Evolutionary conservation across 208 protist species (phyloP), one percentile per base, ranked within the genome.

Genomic region (Phytomonas francai): DNA sequence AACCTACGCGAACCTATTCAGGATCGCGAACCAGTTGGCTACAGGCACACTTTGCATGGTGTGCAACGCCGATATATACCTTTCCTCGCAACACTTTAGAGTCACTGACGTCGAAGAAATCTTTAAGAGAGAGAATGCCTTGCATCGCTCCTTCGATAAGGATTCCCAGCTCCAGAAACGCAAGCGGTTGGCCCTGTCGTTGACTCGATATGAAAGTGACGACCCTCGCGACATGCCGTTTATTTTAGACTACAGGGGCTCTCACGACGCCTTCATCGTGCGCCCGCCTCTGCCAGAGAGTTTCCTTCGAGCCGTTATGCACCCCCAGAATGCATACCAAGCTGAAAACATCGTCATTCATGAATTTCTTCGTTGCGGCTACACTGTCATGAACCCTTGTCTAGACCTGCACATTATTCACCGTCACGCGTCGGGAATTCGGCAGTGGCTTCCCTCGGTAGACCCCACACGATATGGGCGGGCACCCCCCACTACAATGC

Each of bases 291-390:
- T 92, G 22, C 74, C 84, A 27, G 11, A 31, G 14, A 30, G 67
- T 3, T 79, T 96, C 31, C 5, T 96, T 4, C 59, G 54, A 3
- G 34, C 58, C 28, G 79, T 92, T n/a, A 25, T 39, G 0, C 90
- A 96, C 66, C 74, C 75, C 16, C 90, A 96, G 68, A 96, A 96
- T 74, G 78, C 76, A 65, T 96, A 96, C 73, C 83, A 92, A 67
- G 81, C 84, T 5, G 90, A 96, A 76, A 96, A 96, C 73, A 78
- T 96, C 36, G 88, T 96, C 29, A 65, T 96, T 28, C 68, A 93
- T 64, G 90, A 91, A 54, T 68, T 96, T 1, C 76, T 82, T 66
- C 78, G 72, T 31, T 64, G 72, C n/a, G 77, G 81, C 6, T 91
- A 90, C 71, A 30, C 59, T 14, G 82, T 85, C 7, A 34, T 89